Conservation (phyloP, 495 filamentous ascomycete species). For the Aspergillus haitiensis region DNA sequence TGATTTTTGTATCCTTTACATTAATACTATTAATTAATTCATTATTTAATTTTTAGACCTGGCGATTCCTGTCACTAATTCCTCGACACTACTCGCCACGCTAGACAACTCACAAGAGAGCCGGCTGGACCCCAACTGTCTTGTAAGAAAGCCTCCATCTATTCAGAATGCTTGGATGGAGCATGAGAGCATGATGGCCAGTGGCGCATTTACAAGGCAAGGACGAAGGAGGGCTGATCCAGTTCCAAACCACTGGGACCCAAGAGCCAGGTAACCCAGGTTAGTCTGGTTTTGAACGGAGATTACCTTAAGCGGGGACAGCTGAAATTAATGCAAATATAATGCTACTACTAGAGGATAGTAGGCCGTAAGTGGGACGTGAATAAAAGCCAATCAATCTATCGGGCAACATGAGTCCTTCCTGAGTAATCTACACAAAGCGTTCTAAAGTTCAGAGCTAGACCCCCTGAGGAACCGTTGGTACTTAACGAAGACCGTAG, state of each 20-base stretch:
- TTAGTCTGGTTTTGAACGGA: slow-evolving; percentile 2
- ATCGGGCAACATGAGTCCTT: background rate
- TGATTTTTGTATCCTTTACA: too few species aligned
- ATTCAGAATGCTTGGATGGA: background rate
- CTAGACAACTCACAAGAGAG: slow-evolving; percentile 21
- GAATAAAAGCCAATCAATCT: slow-evolving; percentile 1
- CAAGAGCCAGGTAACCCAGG: slow-evolving; percentile 23
- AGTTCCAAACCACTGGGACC: slow-evolving; percentile 29
- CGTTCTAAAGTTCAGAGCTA: slow-evolving; percentile 2
- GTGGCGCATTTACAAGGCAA: slow-evolving; percentile 21
- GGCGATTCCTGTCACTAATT: background rate
- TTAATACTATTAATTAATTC: background rate
- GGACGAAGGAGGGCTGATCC: slow-evolving; percentile 20
- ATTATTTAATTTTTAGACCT: slow-evolving; percentile 6
- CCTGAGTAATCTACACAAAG: slow-evolving; percentile 1
- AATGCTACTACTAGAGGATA: slow-evolving; percentile 4
- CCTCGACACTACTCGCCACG: slow-evolving; percentile 22
- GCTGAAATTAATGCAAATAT: slow-evolving; percentile 13
- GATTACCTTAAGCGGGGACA: slow-evolving; percentile 14
- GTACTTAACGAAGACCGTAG: background rate
- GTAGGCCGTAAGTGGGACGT: background rate
- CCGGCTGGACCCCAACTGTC: slow-evolving; percentile 3
- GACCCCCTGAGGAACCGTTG: slow-evolving; percentile 17
- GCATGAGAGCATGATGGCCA: slow-evolving; percentile 19
- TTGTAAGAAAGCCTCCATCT: background rate